phyloP scores from a whole-genome alignment of 78 protist genomes.

The Tieghemostelium lacteum region DNA sequence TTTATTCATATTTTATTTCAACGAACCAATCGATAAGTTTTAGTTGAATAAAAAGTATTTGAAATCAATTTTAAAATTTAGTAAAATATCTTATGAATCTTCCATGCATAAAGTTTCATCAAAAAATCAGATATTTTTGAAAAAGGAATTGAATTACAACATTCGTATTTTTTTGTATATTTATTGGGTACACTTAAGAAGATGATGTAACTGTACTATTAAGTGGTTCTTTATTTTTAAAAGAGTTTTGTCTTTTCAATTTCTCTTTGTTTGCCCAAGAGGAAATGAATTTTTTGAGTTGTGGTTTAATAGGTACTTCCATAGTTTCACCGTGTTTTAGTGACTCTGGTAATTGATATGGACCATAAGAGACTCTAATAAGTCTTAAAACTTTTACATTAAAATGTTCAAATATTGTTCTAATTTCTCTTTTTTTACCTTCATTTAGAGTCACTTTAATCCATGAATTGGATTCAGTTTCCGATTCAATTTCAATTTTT shows the following conservation, averaged over 20 bases:
- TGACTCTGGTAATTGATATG: constrained; percentile 23
- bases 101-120: too few species aligned
- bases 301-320: constrained; percentile 33
- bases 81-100: too few species aligned
- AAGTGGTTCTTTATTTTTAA: too few species aligned
- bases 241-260: background rate
- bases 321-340: constrained; percentile 63
- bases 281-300: constrained; percentile 13
- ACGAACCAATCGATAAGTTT: too few species aligned
- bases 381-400: constrained; percentile 72
- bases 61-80: too few species aligned
- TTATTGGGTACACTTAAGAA: too few species aligned
- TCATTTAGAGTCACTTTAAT: constrained; percentile 13
- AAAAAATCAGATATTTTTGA: too few species aligned
- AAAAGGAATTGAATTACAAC: too few species aligned
- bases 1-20: too few species aligned
- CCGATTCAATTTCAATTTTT: background rate
- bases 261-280: constrained; percentile 24
- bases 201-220: too few species aligned
- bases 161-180: too few species aligned
- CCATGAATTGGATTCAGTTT: constrained; percentile 40
- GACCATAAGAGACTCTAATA: constrained; percentile 41
- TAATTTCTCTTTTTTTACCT: constrained; percentile 69
- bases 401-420: constrained; percentile 51
- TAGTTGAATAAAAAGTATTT: too few species aligned